Evolutionary conservation across 2,329 filamentous ascomycete genomes (phyloP).

Genomic region (Colletotrichum cordylinicola): DNA sequence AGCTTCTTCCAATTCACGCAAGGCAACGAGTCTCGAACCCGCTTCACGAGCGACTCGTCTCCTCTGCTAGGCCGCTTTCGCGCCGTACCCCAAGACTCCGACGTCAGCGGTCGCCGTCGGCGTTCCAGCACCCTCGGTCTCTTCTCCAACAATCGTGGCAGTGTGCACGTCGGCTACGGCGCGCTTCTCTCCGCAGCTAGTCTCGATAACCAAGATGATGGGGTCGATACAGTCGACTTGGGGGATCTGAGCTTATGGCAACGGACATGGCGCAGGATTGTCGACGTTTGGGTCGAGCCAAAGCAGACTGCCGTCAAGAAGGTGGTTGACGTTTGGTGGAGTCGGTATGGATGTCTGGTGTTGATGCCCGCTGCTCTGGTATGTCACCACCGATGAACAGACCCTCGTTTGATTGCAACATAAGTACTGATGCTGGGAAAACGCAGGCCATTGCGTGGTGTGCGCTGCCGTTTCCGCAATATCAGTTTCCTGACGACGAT

Average conservation of each 20-base stretch:
- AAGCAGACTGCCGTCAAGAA: slow-evolving; percentile 62
- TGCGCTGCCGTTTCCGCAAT: slow-evolving; percentile 69
- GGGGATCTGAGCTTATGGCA: slow-evolving; percentile 40
- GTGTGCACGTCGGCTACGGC: slow-evolving; percentile 64
- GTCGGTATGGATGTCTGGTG: slow-evolving; percentile 65
- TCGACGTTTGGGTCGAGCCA: slow-evolving; percentile 67
- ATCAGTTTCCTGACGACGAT: slow-evolving; percentile 53
- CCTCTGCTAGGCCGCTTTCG: slow-evolving; percentile 70
- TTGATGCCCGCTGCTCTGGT: slow-evolving; percentile 66
- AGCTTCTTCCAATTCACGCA: slow-evolving; percentile 73
- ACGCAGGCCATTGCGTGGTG: slow-evolving; percentile 67
- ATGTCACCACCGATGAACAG: slow-evolving; percentile 30
- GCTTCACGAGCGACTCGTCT: slow-evolving; percentile 58
- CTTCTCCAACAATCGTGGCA: slow-evolving; percentile 44
- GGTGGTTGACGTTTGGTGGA: slow-evolving; percentile 68
- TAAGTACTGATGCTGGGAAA: background rate
- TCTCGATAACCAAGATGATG: slow-evolving; percentile 35
- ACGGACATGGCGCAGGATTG: slow-evolving; percentile 38
- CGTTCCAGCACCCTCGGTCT: slow-evolving; percentile 36
- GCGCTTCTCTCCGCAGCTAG: slow-evolving; percentile 51
- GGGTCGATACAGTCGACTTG: slow-evolving; percentile 35
- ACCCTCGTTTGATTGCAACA: slow-evolving; percentile 12
- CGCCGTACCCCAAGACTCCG: slow-evolving; percentile 58
- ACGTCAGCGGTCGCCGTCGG: slow-evolving; percentile 29
- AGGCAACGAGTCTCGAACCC: slow-evolving; percentile 63